Conservation (phyloP, 306 rosid species). For the Cucumis melo region DNA sequence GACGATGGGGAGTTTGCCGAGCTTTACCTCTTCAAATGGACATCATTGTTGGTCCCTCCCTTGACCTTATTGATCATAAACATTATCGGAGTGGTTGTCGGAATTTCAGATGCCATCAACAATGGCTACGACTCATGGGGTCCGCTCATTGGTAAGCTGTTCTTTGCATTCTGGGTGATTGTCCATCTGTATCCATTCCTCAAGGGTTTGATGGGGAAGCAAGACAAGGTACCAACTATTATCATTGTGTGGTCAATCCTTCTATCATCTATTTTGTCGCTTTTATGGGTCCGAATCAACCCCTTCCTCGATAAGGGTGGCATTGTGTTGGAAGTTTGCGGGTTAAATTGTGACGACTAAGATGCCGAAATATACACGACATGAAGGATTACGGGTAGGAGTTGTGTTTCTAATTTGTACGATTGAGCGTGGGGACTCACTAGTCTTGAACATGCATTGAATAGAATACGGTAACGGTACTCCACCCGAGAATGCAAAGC, state of each 20-base stretch:
- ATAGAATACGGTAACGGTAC: neutral
- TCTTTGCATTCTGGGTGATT: conserved; percentile 87
- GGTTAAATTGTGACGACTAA: conserved; percentile 55
- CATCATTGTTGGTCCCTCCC: conserved; percentile 71
- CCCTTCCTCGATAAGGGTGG: conserved; percentile 56
- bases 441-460: neutral
- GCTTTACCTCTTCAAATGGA: conserved; percentile 91
- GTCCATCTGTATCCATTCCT: conserved; percentile 94
- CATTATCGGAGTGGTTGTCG: conserved; percentile 72
- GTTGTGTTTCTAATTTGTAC: conserved; percentile 10
- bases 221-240: conserved; percentile 75
- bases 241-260: conserved; percentile 84
- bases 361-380: conserved; percentile 5
- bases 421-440: neutral
- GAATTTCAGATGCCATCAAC: conserved; percentile 78
- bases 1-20: conserved; percentile 82
- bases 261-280: conserved; percentile 60
- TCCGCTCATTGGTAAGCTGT: conserved; percentile 69
- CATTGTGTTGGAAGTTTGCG: conserved; percentile 64
- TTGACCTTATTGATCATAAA: conserved; percentile 62
- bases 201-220: conserved; percentile 82
- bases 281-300: conserved; percentile 83
- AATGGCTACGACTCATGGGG: conserved; percentile 97
- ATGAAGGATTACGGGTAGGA: neutral
- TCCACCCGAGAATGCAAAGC: neutral